Evolutionary conservation across 331 rosid species (phyloP), one percentile per base, ranked within the genome.

Genomic region (Malus hybrid): DNA sequence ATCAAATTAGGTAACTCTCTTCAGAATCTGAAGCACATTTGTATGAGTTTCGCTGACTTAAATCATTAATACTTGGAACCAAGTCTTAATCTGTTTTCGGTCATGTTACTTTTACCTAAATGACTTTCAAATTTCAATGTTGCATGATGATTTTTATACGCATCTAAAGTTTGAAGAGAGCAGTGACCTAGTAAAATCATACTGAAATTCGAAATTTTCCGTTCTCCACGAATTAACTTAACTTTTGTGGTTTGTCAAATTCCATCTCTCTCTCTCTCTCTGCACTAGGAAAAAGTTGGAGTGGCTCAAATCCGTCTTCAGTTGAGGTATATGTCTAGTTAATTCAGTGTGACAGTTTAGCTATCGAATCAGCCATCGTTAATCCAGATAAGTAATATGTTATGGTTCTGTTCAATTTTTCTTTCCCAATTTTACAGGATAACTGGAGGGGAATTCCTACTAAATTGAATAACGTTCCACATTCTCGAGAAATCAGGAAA

Each of bases 401-500:
- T 56, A 69, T 80, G 36, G 69, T 60, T 82, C 67, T 32, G 76
- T 82, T 86, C 75, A 70, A 82, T 75, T 80, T 74, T 87, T 42
- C 77, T 76, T 63, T 81, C 73, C 83, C 88, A 73, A 57, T 85
- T 79, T 81, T 79, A 70, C 88, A 94, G 99, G 97, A 90, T 80
- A 82, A 72, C 59, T 94, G 99, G 99, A 94, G 92, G 86, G 97
- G 99, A 59, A 85, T 94, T 79, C 99, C 97, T 76, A 94, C 99
- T 72, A 92, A 85, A 82, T 82, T 94, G 83, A 92, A 90, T 84
- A 94, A 94, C 82, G 88, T 91, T 83, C 96, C 97, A 42, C 98
- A 94, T 79, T 94, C 98, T 15, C 87, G 93, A 83, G 98, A 91
- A 75, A 91, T 91, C 73, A 85, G 98, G 79, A 81, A 87, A 80